Conservation (phyloP, 768 basidiomycete genomes). For the Pilatotrama ljubarskyi region DNA sequence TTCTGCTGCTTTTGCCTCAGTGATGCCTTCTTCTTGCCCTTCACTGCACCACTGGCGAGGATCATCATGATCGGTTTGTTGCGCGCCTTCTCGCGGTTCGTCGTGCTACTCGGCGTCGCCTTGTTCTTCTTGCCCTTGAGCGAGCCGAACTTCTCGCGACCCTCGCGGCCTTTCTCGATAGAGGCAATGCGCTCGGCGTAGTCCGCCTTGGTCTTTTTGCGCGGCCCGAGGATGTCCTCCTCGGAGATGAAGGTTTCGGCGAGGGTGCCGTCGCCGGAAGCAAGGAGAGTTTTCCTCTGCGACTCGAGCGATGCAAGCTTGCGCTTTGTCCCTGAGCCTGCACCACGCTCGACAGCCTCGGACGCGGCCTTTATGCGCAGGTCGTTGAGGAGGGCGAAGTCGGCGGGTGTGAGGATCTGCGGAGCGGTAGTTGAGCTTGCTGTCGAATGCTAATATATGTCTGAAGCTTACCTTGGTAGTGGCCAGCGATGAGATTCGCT, state of each 20-base stretch:
- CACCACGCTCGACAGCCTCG: conserved; percentile 66
- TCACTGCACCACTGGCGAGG: conserved; percentile 71
- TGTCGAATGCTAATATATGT: not conserved
- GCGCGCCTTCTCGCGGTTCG: conserved; percentile 88
- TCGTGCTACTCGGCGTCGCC: conserved; percentile 77
- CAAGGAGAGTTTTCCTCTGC: conserved; percentile 56
- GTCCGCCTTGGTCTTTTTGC: conserved; percentile 90
- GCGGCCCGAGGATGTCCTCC: conserved; percentile 87
- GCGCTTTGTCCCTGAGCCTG: conserved; percentile 79
- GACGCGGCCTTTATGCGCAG: conserved; percentile 79
- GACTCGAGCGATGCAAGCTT: conserved; percentile 84
- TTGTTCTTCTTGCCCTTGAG: conserved; percentile 92
- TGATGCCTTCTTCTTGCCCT: conserved; percentile 80
- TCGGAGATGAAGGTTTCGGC: conserved; percentile 78
- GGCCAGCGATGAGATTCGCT: conserved; percentile 64
- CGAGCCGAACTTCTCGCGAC: conserved; percentile 90
- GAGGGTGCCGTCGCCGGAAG: conserved; percentile 35
- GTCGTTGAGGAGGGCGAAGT: conserved; percentile 90
- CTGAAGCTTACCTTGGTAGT: conserved; percentile 68
- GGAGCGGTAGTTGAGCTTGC: not conserved
- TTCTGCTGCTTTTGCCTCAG: conserved; percentile 80
- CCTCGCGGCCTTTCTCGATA: conserved; percentile 91
- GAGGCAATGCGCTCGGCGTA: conserved; percentile 93
- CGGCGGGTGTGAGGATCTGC: conserved; percentile 95
- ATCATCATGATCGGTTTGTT: conserved; percentile 98